phyloP scores from a whole-genome alignment of 768 basidiomycete genomes.

The Podaxis sp. region DNA sequence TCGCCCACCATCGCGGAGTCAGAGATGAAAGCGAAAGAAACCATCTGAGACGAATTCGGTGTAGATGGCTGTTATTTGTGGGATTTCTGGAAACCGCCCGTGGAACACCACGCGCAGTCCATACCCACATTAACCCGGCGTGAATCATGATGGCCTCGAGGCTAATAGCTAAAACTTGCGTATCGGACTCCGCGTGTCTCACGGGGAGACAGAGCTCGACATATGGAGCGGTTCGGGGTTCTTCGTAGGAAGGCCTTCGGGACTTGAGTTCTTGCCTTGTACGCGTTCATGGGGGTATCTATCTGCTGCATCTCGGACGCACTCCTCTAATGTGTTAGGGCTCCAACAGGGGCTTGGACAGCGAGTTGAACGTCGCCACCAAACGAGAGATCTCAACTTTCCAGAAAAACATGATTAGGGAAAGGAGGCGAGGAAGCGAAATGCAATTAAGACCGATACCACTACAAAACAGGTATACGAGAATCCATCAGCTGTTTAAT shows the following conservation, averaged over 20 bases:
- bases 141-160: conserved; percentile 5
- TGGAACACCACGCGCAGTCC: neutral
- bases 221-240: neutral
- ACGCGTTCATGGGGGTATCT: neutral
- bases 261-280: neutral
- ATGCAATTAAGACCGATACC: neutral
- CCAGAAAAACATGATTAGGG: neutral
- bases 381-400: neutral
- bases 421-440: too few species aligned
- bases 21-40: neutral
- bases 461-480: conserved; percentile 13
- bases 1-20: neutral
- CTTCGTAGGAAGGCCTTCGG: neutral
- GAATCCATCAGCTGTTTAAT: conserved; percentile 34
- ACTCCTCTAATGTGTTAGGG: neutral
- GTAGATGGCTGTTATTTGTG: neutral
- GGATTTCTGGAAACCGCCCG: neutral
- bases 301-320: neutral
- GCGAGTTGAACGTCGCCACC: neutral
- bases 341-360: neutral
- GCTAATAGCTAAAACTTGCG: conserved; percentile 3
- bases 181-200: neutral
- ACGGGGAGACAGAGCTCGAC: neutral
- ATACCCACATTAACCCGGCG: neutral
- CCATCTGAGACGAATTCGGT: neutral